Percentiles rank a stretch among this genome's conserved stretches.
phyloP scores from a whole-genome alignment of 345 rosid genomes.

The Citrus australasica region DNA sequence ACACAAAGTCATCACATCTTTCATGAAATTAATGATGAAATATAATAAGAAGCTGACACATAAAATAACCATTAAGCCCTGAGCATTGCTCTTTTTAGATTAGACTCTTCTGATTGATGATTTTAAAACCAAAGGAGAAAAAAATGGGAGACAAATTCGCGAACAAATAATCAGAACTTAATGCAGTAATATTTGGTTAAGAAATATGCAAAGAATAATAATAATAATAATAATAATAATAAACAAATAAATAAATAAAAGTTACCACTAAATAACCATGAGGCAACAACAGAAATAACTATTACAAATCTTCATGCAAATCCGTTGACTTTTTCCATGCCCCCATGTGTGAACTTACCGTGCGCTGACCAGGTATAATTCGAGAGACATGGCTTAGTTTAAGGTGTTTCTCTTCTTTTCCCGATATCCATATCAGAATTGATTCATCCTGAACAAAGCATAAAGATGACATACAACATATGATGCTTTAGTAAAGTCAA shows the following conservation, averaged over 20 bases:
- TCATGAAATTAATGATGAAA: background rate
- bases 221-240: background rate
- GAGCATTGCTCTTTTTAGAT: background rate
- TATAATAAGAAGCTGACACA: background rate
- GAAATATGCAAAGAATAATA: background rate
- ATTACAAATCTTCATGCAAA: background rate
- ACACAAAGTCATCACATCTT: background rate
- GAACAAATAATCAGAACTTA: background rate
- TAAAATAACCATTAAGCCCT: background rate
- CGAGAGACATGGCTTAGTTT: constrained; percentile 64
- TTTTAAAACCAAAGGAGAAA: background rate
- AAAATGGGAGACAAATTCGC: background rate
- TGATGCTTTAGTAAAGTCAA: background rate
- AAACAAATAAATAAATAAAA: background rate
- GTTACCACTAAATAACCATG: background rate
- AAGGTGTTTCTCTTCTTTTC: constrained; percentile 69
- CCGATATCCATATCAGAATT: constrained; percentile 71
- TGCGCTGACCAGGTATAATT: constrained; percentile 79
- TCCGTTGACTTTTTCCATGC: background rate
- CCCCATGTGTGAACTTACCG: constrained; percentile 43
- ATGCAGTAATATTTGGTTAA: constrained; percentile 4
- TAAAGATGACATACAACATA: constrained; percentile 6
- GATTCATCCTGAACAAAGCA: constrained; percentile 67
- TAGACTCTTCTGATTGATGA: background rate
- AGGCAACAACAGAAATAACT: background rate